Evolutionary conservation across 306 rosid species (phyloP), one percentile per base, ranked within the genome.

Genomic region (Medicago arabica): DNA sequence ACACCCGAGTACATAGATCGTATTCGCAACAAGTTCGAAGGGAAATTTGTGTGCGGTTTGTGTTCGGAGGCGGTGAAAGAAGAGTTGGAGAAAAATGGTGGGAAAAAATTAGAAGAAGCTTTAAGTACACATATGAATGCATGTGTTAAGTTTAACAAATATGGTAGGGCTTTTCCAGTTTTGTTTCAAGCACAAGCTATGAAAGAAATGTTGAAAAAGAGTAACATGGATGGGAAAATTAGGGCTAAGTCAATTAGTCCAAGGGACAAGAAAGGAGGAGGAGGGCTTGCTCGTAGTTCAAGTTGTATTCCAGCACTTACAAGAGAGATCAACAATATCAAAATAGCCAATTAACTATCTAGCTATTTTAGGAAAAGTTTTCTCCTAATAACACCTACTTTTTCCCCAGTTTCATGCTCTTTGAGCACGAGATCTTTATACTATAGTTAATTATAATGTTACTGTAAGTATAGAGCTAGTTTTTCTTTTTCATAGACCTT

Each of bases 41-140:
- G 99, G 59, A 92, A 92, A 70, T 88, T 82, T 81, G 89, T 92
- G 55, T 96, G 99, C 4, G 99, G 99, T 28, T 79, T 92, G 66
- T 96, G 99, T 40, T 11, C 92, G 0, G 98, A 90, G 84, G 99
- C 97, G 0, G 98, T 96, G 79, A 93, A 96, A 72, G 99, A 91
- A 36, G 98, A 96, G 84, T 17, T 85, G 77, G 91, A 82, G 80
- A 92, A 92, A 76, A 87, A 89, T 25, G 93, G 96, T n/a, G 96
- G 96, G n/a, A 83, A 81, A 59, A 87, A 79, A 2, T 11, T 61
- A 8, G 97, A 92, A 39, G 92, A 88, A 67, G 98, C 98, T 0
- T 39, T 96, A 57, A 76, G 75, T 64, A 36, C 93, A 9, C 99
- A 96, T 57, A 89, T 86, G 78, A 91, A 54, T 80, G 99, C 98